phyloP scores from a whole-genome alignment of 805 yeast species.

The Lachancea kluyveri region DNA sequence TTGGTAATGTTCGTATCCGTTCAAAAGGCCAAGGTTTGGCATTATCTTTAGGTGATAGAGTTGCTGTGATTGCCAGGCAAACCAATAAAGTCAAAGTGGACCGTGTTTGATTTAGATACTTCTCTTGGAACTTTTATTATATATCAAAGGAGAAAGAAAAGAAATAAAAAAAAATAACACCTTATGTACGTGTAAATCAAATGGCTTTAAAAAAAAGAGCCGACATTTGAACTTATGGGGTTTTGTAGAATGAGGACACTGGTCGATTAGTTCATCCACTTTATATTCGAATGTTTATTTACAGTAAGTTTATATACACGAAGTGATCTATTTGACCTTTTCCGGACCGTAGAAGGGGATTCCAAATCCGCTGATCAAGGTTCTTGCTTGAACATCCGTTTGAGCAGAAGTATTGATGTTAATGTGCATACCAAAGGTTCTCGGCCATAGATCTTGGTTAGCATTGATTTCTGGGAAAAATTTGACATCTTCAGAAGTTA shows the following conservation, averaged over 20 bases:
- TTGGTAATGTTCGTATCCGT: constrained; percentile 94
- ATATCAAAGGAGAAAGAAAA: too few relatives aligned
- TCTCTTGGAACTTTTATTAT: too few relatives aligned
- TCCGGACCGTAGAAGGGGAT: constrained; percentile 58
- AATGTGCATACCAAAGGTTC: constrained; percentile 77
- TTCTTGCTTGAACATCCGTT: constrained; percentile 84
- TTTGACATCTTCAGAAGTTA: constrained; percentile 68
- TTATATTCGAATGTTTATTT: too few relatives aligned
- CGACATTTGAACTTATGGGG: too few relatives aligned
- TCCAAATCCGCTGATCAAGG: constrained; percentile 74
- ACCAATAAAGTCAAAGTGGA: constrained; percentile 34
- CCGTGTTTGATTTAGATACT: constrained; percentile 32
- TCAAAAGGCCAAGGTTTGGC: constrained; percentile 98
- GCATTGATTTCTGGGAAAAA: constrained; percentile 91
- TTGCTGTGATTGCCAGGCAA: constrained; percentile 73
- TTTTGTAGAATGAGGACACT: too few relatives aligned
- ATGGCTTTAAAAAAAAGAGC: too few relatives aligned
- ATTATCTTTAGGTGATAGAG: constrained; percentile 86
- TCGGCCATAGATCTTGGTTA: constrained; percentile 85
- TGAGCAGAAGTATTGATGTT: constrained; percentile 85
- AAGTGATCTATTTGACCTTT: constrained; percentile 9
- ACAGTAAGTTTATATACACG: too few relatives aligned
- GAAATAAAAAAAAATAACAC: too few relatives aligned
- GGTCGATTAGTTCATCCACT: too few relatives aligned
- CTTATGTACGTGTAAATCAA: too few relatives aligned